Percentiles rank a stretch among this genome's conserved stretches.
Evolutionary conservation across 164 flowering plant species (phyloP).

Genomic region (Dillenia turbinata): DNA sequence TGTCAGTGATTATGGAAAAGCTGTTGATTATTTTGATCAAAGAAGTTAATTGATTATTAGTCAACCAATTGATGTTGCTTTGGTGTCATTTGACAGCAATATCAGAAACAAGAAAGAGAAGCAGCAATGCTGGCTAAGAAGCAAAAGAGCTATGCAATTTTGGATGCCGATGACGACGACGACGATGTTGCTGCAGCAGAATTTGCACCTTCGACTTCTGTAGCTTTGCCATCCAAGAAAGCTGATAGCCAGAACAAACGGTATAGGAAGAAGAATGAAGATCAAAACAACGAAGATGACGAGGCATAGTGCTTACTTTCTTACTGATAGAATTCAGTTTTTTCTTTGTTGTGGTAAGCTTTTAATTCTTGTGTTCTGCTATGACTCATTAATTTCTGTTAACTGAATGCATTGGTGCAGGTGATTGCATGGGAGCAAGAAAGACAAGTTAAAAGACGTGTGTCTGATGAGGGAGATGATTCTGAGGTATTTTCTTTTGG

Average conservation of each 20-base stretch:
- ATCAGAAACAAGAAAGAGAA: constrained; percentile 77
- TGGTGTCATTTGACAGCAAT: constrained; percentile 34
- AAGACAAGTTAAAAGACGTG: constrained; percentile 44
- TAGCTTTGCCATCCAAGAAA: constrained; percentile 27
- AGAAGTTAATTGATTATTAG: neutral
- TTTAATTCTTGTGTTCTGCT: constrained; percentile 1
- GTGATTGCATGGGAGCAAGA: constrained; percentile 29
- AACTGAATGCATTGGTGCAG: constrained; percentile 36
- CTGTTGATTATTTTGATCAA: neutral
- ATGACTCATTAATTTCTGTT: constrained; percentile 18
- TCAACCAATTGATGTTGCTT: neutral
- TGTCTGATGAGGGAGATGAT: constrained; percentile 40
- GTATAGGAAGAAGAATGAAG: constrained; percentile 67
- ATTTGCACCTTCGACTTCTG: constrained; percentile 16
- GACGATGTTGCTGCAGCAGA: constrained; percentile 24
- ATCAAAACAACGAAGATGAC: constrained; percentile 59
- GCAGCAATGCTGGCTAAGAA: constrained; percentile 76
- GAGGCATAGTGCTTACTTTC: constrained; percentile 45
- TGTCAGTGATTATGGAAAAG: constrained; percentile 38
- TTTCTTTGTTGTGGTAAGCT: constrained; percentile 20
- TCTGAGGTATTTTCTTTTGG: constrained; percentile 46
- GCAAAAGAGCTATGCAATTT: constrained; percentile 58
- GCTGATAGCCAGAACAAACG: constrained; percentile 38
- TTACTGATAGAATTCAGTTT: constrained; percentile 18
- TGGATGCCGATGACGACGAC: constrained; percentile 85